Base-by-base conservation (phyloP, 129 eudicot genomes). In the Tagetes patula region DNA sequence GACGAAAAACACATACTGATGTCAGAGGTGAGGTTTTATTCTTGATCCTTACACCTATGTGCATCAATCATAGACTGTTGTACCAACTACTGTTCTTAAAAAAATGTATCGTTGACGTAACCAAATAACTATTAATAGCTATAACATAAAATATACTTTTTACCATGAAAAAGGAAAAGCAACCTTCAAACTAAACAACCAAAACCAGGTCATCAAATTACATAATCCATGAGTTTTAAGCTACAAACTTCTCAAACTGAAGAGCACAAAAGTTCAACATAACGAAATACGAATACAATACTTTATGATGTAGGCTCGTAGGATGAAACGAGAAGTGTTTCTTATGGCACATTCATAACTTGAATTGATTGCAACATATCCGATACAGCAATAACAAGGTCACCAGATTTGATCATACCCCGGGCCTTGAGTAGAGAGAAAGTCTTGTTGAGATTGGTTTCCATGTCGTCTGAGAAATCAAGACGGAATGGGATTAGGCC, bases 331-430 rank as follows among this genome's bases (percentile, higher is more conserved):
- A 5, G 3, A 47, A 47, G 11, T 61, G 48, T 62, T 54, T 20
- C 53, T 85, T 62, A 92, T 48, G 96, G 98, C 64, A 92, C 96
- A 75, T 87, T 83, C 88, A 87, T 89, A 30, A 92, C 96, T 82
- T 89, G 96, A 84, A 89, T 89, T 8, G 96, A 92, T 56, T 89
- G 96, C 89, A 92, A 74, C 96, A 89, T 92, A 75, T 92, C 98
- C 4, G 98, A 92, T 33, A 92, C 95, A 9, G 96, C 85, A 79
- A 92, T 84, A 67, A 92, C 92, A 41, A 89, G 88, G 77, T 87
- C 98, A 31, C 98, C 96, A 5, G 91, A 89, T 75, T 89, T 92
- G 67, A 92, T 84, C 98, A 92, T 89, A 54, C 98, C 98, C 54
- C 98, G 77, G 48, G 98, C 89, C 79, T 92, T 92, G 59, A 89